Evolutionary conservation across 805 yeast species (phyloP), one percentile per base, ranked within the genome.

Genomic region (Starmerella khaoyaiensis): DNA sequence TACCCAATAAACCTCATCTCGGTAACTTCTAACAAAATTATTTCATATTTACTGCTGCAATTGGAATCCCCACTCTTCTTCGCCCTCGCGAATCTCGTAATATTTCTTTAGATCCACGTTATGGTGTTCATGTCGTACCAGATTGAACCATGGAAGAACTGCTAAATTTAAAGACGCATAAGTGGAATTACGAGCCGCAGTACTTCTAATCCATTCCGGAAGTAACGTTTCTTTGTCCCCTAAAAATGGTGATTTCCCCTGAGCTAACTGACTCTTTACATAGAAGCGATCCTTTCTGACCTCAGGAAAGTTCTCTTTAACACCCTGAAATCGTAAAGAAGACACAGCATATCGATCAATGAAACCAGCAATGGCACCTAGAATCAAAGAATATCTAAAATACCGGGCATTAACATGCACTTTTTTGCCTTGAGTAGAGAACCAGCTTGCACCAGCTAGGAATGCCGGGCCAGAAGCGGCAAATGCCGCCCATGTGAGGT

Each of bases 81-180:
- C 76, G 33, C 76, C 76, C 5, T 69, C 68, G 5, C 62, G 41
- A n/a, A 56, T 53, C 46, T 55, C 64, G 43, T 58, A 59, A 49
- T 74, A 77, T 52, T 65, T 74, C 52, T 66, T 65, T 42, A 77
- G 63, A 52, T 76, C 78, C 41, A 79, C 74, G 19, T 87, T 90
- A 58, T 81, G 94, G 62, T 73, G 76, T 49, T 80, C 83, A 59
- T 81, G 94, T 56, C 73, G 62, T 32, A 74, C 83, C 45, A 79
- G 63, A 61, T 82, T 82, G 65, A 82, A 80, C 82, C 83, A 76
- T 18, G 93, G 93, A 51, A 81, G 57, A 43, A 79, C 54, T 39
- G 74, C 69, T 49, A 76, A 55, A 38, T 66, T 61, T 40, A 72
- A 57, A 52, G 72, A 73, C 6, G 93, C 72, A 54, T 74, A 74